phyloP scores from a whole-genome alignment of 1,284 basidiomycete species.

The Veloporphyrellus conicus region DNA sequence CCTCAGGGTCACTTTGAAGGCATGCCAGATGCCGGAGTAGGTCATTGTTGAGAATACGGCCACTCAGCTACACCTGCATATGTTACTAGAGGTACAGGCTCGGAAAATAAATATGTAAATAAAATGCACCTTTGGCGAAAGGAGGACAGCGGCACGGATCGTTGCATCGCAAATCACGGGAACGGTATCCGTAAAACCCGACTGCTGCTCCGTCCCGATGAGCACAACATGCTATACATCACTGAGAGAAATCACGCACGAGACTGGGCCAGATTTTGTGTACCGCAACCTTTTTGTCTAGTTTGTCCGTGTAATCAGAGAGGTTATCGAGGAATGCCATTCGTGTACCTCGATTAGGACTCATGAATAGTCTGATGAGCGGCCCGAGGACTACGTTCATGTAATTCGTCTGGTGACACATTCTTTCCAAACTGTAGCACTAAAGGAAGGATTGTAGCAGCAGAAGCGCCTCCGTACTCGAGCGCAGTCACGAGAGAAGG shows the following conservation, averaged over 20 bases:
- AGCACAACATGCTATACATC: neutral
- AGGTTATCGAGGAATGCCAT: slow-evolving; percentile 91
- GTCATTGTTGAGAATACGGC: slow-evolving; percentile 95
- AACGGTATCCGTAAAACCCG: slow-evolving; percentile 93
- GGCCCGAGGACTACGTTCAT: slow-evolving; percentile 67
- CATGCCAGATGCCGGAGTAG: slow-evolving; percentile 89
- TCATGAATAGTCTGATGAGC: slow-evolving; percentile 79
- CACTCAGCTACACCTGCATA: slow-evolving; percentile 57
- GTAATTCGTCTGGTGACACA: slow-evolving; percentile 72
- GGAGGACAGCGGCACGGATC: slow-evolving; percentile 79
- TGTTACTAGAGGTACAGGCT: neutral
- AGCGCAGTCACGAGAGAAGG: slow-evolving; percentile 84
- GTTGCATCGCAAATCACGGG: slow-evolving; percentile 93
- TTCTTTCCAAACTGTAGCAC: slow-evolving; percentile 77
- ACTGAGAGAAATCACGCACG: slow-evolving; percentile 43
- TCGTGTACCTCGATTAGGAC: slow-evolving; percentile 86
- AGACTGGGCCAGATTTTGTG: slow-evolving; percentile 94
- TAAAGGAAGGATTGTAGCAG: slow-evolving; percentile 76
- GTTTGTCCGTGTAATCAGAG: slow-evolving; percentile 77
- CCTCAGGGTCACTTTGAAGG: slow-evolving; percentile 87
- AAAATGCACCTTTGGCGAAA: slow-evolving; percentile 75
- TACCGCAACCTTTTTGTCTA: slow-evolving; percentile 80
- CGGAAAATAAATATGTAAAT: neutral
- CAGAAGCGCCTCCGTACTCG: slow-evolving; percentile 80
- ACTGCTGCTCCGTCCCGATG: slow-evolving; percentile 54